Evolutionary conservation across 2,329 filamentous ascomycete species (phyloP).

Genomic region (Botrytis aclada): DNA sequence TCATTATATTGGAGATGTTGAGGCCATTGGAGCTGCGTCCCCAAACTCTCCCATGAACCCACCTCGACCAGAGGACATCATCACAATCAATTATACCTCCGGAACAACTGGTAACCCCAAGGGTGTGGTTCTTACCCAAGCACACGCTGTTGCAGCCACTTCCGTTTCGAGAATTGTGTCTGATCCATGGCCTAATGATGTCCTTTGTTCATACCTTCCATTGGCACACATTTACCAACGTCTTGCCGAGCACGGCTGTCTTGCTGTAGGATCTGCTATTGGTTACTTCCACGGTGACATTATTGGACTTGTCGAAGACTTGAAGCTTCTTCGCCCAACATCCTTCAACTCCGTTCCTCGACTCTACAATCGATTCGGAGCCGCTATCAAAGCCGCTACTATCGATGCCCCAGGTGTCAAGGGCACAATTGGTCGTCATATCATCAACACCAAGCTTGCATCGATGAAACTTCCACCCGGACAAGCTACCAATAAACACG

Average conservation of each 20-base stretch:
- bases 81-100: slow-evolving; percentile 90
- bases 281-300: slow-evolving; percentile 96
- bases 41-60: slow-evolving; percentile 62
- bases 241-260: slow-evolving; percentile 70
- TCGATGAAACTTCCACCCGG: slow-evolving; percentile 68
- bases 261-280: slow-evolving; percentile 70
- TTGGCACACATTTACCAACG: slow-evolving; percentile 93
- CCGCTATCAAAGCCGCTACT: slow-evolving; percentile 75
- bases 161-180: slow-evolving; percentile 56
- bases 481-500: slow-evolving; percentile 74
- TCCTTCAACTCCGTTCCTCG: slow-evolving; percentile 85
- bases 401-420: slow-evolving; percentile 75
- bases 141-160: slow-evolving; percentile 72
- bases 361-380: slow-evolving; percentile 86
- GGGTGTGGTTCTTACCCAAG: slow-evolving; percentile 79
- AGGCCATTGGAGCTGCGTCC: slow-evolving; percentile 73
- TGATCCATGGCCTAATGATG: slow-evolving; percentile 52
- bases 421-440: slow-evolving; percentile 75
- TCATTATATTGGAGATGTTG: slow-evolving; percentile 76
- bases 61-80: slow-evolving; percentile 69
- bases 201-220: slow-evolving; percentile 82
- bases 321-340: slow-evolving; percentile 82
- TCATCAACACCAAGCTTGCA: slow-evolving; percentile 76
- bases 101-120: slow-evolving; percentile 82
- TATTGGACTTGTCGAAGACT: slow-evolving; percentile 78